Percentiles rank a stretch among this genome's conserved stretches.
Evolutionary conservation across 179 eudicot species (phyloP).

Genomic region (Sideroxylon spinosum): DNA sequence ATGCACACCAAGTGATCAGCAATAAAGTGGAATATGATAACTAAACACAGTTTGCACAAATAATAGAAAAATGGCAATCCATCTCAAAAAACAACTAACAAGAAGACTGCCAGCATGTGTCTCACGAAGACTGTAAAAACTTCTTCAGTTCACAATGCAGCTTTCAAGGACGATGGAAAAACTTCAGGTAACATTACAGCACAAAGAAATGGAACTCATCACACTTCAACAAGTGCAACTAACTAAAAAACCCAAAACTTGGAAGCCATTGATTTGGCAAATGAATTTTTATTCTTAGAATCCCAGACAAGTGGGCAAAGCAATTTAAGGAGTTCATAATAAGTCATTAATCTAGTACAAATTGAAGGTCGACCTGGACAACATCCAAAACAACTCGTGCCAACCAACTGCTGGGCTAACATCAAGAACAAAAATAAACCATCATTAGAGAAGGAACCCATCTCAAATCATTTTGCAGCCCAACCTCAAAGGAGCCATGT

Average conservation of each 20-base stretch:
- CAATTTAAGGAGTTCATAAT: not conserved
- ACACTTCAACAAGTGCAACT: slow-evolving; percentile 6
- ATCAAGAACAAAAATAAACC: not conserved
- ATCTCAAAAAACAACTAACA: slow-evolving; percentile 13
- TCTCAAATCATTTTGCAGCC: not conserved
- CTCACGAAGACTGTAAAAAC: too few species aligned
- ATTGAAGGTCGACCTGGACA: not conserved
- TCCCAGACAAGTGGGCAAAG: slow-evolving; percentile 2
- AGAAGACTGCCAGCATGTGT: slow-evolving; percentile 29
- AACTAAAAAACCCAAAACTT: not conserved
- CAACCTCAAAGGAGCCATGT: not conserved
- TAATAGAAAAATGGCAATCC: not conserved
- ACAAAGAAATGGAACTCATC: not conserved
- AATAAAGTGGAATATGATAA: not conserved
- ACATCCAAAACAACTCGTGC: not conserved
- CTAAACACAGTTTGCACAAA: not conserved
- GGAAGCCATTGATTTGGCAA: not conserved
- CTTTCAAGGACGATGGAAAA: not conserved
- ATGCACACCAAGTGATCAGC: slow-evolving; percentile 7
- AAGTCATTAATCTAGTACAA: slow-evolving; percentile 11
- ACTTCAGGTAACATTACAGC: not conserved
- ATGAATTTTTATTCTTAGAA: not conserved
- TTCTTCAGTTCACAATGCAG: slow-evolving; percentile 20
- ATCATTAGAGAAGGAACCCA: not conserved
- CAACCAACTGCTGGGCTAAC: not conserved